Evolutionary conservation across 306 rosid species (phyloP).

Genomic region (Rosa rugosa): DNA sequence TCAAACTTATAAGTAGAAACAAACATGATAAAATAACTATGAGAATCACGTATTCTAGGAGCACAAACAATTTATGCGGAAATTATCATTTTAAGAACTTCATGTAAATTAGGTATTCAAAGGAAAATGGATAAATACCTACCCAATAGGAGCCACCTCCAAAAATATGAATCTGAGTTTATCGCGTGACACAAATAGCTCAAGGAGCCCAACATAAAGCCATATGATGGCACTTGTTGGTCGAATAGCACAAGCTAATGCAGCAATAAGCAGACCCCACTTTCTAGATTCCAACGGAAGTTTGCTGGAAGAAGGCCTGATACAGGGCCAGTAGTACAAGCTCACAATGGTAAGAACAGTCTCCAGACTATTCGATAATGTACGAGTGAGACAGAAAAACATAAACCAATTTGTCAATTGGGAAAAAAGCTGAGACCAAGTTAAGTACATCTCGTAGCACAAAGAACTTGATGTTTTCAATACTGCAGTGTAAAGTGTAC

Average conservation of each 20-base stretch:
- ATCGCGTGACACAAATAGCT: constrained; percentile 54
- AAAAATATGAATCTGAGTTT: constrained; percentile 55
- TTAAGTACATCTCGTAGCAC: constrained; percentile 40
- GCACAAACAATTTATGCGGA: neutral
- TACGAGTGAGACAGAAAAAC: constrained; percentile 77
- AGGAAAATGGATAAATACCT: constrained; percentile 37
- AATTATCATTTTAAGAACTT: constrained; percentile 3
- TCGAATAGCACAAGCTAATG: constrained; percentile 77
- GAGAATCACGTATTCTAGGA: constrained; percentile 9
- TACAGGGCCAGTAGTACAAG: constrained; percentile 88
- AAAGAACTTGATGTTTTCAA: constrained; percentile 7
- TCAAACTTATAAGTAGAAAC: neutral
- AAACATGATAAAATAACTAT: neutral
- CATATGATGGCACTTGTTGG: constrained; percentile 89
- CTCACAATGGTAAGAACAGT: constrained; percentile 80
- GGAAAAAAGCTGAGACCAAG: constrained; percentile 70
- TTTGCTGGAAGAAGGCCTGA: constrained; percentile 48
- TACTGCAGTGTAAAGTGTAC: constrained; percentile 12
- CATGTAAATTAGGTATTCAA: neutral
- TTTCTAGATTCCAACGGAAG: constrained; percentile 54
- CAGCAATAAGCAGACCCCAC: constrained; percentile 73
- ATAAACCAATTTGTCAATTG: constrained; percentile 85
- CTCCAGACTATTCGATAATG: constrained; percentile 85
- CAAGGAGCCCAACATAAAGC: constrained; percentile 76
- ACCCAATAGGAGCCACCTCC: constrained; percentile 91